Evolutionary conservation across 2,329 filamentous ascomycete genomes (phyloP), one percentile per base, ranked within the genome.

Genomic region (Torrubiella hemipterigena): DNA sequence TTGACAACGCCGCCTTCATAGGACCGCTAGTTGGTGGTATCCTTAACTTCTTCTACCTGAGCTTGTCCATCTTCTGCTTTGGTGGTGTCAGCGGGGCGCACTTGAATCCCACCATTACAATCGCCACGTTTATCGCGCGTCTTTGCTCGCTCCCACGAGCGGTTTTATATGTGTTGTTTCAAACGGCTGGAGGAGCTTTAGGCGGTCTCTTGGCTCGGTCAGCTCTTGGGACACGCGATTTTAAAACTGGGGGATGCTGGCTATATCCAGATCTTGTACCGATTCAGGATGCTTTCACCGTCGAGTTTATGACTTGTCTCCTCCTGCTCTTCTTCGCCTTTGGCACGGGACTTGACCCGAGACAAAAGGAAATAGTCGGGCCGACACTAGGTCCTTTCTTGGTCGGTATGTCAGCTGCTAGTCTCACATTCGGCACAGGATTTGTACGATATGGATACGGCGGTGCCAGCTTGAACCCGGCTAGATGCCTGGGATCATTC

Each of bases 21-120:
- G 48, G 48, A 0, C 50, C 53, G 1, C 34, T 55, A 0, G 32
- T 52, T 1, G 52, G 50, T 3, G 46, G 47, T 0, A 30, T 54
- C 1, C 38, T 46, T 1, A 55, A 52, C 23, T 37, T 52, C 0
- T 23, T 56, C 6, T 42, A 51, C 11, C 49, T 69, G 11, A 54
- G 61, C 0, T 45, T 73, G 1, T 63, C 71, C 38, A 68, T 70
- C 21, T 65, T 58, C 27, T 55, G 55, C 0, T 59, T 65, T 16
- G 63, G 57, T 1, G 59, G 65, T 0, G 54, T 64, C 1, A 65
- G 61, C 3, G 67, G 67, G 11, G 66, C 62, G 0, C 68, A 73
- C 42, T 52, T 73, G 29, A 73, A 69, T 40, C 67, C 67, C 2
- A 49, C 63, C 4, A 70, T 73, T 27, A 70, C 67, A 0, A 55